Conservation (phyloP, 179 eudicot genomes). For the Camellia oleifera region DNA sequence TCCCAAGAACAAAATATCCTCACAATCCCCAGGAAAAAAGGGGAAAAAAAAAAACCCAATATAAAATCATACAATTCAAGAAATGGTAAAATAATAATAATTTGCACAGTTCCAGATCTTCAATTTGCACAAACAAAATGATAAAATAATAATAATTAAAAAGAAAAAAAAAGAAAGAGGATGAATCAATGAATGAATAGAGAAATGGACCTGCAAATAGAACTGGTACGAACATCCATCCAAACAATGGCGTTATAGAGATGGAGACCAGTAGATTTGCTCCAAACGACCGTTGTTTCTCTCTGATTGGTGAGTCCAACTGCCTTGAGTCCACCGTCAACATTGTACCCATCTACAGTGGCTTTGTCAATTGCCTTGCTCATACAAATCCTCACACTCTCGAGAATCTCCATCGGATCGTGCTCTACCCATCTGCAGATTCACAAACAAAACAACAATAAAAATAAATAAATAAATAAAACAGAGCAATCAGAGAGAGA, state of each 20-base stretch:
- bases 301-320: constrained; percentile 97
- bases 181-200: neutral
- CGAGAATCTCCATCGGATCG: constrained; percentile 95
- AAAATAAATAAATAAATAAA: neutral
- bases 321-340: constrained; percentile 82
- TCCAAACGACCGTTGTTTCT: constrained; percentile 91
- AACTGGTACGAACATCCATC: constrained; percentile 97
- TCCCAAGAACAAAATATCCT: neutral
- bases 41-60: constrained; percentile 4
- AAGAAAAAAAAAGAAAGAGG: no score
- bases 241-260: constrained; percentile 94
- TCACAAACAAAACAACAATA: neutral
- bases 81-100: no score
- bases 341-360: constrained; percentile 78
- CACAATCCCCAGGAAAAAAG: neutral
- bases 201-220: constrained; percentile 77
- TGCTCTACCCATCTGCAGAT: constrained; percentile 88
- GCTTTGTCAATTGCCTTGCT: constrained; percentile 91
- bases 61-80: neutral
- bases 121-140: neutral
- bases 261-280: constrained; percentile 82
- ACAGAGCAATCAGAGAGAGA: neutral
- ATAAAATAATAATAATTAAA: neutral
- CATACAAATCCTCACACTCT: constrained; percentile 77
- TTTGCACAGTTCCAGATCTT: neutral